These are phyloP conservation scores for Solanum chilense DNA, from an alignment of 257 asterid species.

Conservation along the genomic window DNA sequence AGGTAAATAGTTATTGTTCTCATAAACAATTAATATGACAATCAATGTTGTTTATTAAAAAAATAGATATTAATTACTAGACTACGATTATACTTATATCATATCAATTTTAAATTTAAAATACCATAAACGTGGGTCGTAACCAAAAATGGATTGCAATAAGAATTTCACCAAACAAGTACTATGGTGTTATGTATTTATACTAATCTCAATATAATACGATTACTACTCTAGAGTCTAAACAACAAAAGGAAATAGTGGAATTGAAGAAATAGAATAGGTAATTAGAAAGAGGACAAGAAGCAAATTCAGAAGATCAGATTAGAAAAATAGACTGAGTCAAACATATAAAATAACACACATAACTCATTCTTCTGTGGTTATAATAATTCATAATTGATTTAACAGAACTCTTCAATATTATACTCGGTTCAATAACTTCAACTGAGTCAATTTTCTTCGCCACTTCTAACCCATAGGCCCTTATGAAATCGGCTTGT, in stretches of 20 bases:
- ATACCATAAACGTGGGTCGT: neutral
- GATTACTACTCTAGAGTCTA: neutral
- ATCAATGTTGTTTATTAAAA: neutral
- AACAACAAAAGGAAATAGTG: neutral
- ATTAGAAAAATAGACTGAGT: neutral
- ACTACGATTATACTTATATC: too few species aligned
- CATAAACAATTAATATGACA: neutral
- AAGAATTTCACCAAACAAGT: neutral
- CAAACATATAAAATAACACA: neutral
- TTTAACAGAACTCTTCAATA: neutral
- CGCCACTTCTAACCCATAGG: neutral
- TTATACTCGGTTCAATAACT: neutral
- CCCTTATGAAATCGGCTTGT: neutral
- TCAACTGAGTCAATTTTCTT: neutral
- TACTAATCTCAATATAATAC: neutral
- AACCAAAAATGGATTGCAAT: neutral
- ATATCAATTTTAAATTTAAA: too few species aligned
- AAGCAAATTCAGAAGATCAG: neutral
- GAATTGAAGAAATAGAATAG: neutral
- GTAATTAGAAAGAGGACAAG: neutral
- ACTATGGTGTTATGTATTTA: neutral
- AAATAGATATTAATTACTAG: too few species aligned
- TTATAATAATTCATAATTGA: fast-evolving
- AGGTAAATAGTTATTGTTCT: neutral
- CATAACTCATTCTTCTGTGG: neutral